Evolutionary conservation across 352 stramenopile species (phyloP).

Genomic region (Globisporangium uncinulatum): DNA sequence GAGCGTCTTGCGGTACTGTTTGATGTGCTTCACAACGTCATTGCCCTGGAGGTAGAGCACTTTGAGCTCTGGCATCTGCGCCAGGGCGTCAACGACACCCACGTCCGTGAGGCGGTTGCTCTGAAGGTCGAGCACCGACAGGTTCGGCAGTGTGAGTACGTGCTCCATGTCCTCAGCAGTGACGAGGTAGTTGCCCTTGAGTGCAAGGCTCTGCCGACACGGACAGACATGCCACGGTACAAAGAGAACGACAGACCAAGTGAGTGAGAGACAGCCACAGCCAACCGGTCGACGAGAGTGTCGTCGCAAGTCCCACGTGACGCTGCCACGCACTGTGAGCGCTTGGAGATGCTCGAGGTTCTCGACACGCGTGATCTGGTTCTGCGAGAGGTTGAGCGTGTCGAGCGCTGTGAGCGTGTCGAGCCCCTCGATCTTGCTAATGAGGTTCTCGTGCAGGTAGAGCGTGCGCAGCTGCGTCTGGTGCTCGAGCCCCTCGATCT

Average conservation of each 20-base stretch:
- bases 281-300: too few relatives aligned
- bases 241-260: not conserved
- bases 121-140: constrained; percentile 78
- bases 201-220: constrained; percentile 41
- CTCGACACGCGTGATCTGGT: constrained; percentile 72
- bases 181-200: constrained; percentile 74
- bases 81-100: constrained; percentile 55
- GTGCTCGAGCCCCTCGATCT: constrained; percentile 88
- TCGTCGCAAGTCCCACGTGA: too few relatives aligned
- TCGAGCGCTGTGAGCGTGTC: constrained; percentile 51
- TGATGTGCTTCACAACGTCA: constrained; percentile 84
- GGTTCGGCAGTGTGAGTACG: constrained; percentile 52
- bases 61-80: constrained; percentile 72
- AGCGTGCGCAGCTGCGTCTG: constrained; percentile 87
- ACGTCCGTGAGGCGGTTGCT: constrained; percentile 73
- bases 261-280: too few relatives aligned
- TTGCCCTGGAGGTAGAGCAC: constrained; percentile 83
- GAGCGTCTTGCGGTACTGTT: constrained; percentile 81
- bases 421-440: constrained; percentile 89
- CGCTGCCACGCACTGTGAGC: constrained; percentile 39
- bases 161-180: constrained; percentile 55
- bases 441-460: constrained; percentile 94
- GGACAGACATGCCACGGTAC: not conserved
- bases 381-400: constrained; percentile 79
- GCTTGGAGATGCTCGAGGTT: constrained; percentile 69